phyloP scores from a whole-genome alignment of 2,329 filamentous ascomycete species.

The Ophiostoma quercus region DNA sequence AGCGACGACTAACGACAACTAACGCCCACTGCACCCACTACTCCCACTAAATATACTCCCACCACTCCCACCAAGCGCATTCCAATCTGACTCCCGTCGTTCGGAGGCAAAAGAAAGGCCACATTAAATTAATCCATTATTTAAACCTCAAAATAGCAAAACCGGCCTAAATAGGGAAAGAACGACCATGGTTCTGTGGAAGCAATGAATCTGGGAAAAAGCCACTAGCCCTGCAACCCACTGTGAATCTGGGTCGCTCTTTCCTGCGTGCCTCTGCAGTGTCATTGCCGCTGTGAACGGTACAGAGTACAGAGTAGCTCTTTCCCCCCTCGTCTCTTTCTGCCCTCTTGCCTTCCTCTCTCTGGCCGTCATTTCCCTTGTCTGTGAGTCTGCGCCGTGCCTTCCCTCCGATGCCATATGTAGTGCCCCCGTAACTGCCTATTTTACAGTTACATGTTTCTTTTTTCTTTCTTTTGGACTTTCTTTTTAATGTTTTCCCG shows the following conservation, averaged over 20 bases:
- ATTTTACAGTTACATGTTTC: background rate
- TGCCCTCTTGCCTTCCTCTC: background rate
- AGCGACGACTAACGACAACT: slow-evolving; percentile 1
- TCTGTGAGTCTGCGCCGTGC: slow-evolving; percentile 10
- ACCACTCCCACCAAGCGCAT: slow-evolving; percentile 17
- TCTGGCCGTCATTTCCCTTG: slow-evolving; percentile 10
- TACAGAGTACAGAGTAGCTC: background rate
- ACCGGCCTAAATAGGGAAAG: slow-evolving; percentile 10
- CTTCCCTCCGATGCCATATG: slow-evolving; percentile 1
- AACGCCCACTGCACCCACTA: slow-evolving; percentile 11
- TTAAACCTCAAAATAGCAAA: background rate
- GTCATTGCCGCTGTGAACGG: slow-evolving; percentile 1
- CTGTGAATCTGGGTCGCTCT: slow-evolving; percentile 11
- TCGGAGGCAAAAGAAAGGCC: slow-evolving; percentile 16
- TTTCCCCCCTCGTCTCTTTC: slow-evolving; percentile 1
- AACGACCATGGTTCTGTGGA: slow-evolving; percentile 5
- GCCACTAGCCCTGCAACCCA: slow-evolving; percentile 10
- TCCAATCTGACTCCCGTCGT: slow-evolving; percentile 18
- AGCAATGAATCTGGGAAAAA: slow-evolving; percentile 18
- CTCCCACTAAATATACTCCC: slow-evolving; percentile 5
- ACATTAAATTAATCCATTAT: background rate
- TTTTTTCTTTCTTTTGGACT: background rate
- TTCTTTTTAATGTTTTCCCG: slow-evolving; percentile 5
- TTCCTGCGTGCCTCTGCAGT: slow-evolving; percentile 1
- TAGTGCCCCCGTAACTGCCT: slow-evolving; percentile 7